Conservation (phyloP, 2,329 filamentous ascomycete species). For the Lecanoromycetidae sp. region DNA sequence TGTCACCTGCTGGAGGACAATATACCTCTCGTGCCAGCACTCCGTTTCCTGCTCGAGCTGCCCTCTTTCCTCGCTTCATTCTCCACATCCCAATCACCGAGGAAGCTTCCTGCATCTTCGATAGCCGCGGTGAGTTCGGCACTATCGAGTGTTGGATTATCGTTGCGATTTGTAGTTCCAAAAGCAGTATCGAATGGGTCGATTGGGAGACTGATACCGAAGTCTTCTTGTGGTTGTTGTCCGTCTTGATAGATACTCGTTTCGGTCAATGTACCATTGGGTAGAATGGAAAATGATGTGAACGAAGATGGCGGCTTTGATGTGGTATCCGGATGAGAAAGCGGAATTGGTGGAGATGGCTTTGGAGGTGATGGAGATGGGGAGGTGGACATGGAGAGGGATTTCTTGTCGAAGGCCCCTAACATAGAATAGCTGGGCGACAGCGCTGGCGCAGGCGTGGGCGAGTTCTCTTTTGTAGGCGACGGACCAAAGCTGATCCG, state of each 20-base stretch:
- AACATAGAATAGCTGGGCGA: not conserved
- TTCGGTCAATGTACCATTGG: slow-evolving; percentile 16
- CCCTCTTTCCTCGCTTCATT: slow-evolving; percentile 15
- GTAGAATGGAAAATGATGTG: slow-evolving; percentile 16
- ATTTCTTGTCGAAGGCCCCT: not conserved
- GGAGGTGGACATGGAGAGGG: slow-evolving; percentile 14
- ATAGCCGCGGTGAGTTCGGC: slow-evolving; percentile 15
- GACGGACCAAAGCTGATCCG: slow-evolving; percentile 1
- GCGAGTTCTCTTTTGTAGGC: not conserved
- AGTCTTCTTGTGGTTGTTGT: slow-evolving; percentile 10
- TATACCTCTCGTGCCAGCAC: too few relatives aligned
- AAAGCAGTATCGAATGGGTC: not conserved
- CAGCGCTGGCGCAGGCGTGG: not conserved
- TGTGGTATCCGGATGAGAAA: not conserved
- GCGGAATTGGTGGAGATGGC: not conserved
- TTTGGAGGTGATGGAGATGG: slow-evolving; percentile 3
- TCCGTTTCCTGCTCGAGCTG: too few relatives aligned
- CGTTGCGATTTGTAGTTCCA: not conserved
- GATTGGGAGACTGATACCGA: slow-evolving; percentile 7
- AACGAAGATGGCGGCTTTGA: slow-evolving; percentile 9
- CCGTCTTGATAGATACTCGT: slow-evolving; percentile 13
- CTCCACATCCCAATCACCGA: slow-evolving; percentile 16
- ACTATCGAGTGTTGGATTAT: not conserved
- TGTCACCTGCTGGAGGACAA: too few relatives aligned
- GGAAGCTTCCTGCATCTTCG: slow-evolving; percentile 16